Evolutionary conservation across 768 basidiomycete genomes (phyloP), one percentile per base, ranked within the genome.

Genomic region (Royoungia palumana): DNA sequence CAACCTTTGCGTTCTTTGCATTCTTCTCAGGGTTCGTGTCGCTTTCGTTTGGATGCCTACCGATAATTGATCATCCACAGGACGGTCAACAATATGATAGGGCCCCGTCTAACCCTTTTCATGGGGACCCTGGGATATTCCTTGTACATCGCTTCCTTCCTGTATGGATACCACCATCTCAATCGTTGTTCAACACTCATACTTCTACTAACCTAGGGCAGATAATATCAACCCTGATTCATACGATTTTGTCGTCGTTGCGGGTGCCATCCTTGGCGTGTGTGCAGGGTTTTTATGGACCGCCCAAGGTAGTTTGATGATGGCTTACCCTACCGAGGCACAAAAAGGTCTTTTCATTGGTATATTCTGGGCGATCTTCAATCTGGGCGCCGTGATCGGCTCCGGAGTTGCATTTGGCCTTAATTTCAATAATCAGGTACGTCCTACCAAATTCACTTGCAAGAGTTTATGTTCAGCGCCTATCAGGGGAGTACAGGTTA

Each of bases 301-400:
- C 1, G 86, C 88, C 0, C 89, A 92, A 59, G 90, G 88, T n/a
- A 83, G 81, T 16, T 70, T 92, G 50, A 90, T 91, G 82, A 69
- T 93, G 66, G 80, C 87, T 5, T 92, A 92, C 65, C 86, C 89
- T 0, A 89, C 86, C 0, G 89, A 92, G 63, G 60, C 66, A 39
- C 80, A 91, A 63, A 92, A 92, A 65, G 89, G 89, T 14, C 71
- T 68, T 27, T 90, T 77, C 67, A 89, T 92, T 44, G 83, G 77
- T 35, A 79, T 89, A 39, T 92, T 91, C 70, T 92, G 89, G 89
- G 70, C 77, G 37, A 86, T 91, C 52, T 92, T 93, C 72, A 90
- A 91, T 57, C 51, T 89, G 19, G 88, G 88, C 24, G 83, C 83
- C 39, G 86, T 93, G 40, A 81, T 92, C 39, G 89, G 89, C 25